Conservation (phyloP, 306 rosid species). For the Pterocarpus macrocarpus region DNA sequence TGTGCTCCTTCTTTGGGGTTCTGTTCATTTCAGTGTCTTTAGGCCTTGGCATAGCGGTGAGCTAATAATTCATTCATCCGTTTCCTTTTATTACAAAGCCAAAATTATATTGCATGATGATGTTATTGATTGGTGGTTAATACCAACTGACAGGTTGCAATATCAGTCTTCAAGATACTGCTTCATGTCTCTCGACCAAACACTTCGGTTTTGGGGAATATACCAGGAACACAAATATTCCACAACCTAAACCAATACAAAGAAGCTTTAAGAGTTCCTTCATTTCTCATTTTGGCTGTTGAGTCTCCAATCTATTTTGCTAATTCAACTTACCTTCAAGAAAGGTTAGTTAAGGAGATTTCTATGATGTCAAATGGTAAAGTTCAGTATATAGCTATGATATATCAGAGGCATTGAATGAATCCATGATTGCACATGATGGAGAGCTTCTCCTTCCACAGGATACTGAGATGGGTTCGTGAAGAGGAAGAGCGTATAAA, state of each 20-base stretch:
- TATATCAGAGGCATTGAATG: neutral
- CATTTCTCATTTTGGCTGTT: conserved; percentile 79
- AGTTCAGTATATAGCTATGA: neutral
- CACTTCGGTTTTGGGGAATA: conserved; percentile 77
- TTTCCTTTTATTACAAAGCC: neutral
- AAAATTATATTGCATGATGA: conserved; percentile 1
- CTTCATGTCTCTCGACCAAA: conserved; percentile 95
- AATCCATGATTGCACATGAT: conserved; percentile 44
- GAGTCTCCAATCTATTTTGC: conserved; percentile 95
- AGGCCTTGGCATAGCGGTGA: conserved; percentile 91
- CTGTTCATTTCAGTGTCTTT: conserved; percentile 89
- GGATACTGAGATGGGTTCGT: conserved; percentile 86
- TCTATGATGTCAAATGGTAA: neutral
- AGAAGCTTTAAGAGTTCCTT: conserved; percentile 84
- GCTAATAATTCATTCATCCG: conserved; percentile 30
- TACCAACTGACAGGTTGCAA: conserved; percentile 66
- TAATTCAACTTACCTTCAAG: conserved; percentile 91
- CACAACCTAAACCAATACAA: conserved; percentile 73
- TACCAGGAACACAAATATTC: conserved; percentile 86
- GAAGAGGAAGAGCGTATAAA: conserved; percentile 88
- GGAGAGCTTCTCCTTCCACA: conserved; percentile 49
- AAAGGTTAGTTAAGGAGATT: conserved; percentile 67
- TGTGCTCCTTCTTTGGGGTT: conserved; percentile 89
- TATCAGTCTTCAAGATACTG: conserved; percentile 90
- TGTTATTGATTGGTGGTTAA: neutral